A percentile compares a stretch with the other conserved stretches of the same genome.
phyloP scores from a whole-genome alignment of 2,329 filamentous ascomycete genomes.

The Fusarium piperis region DNA sequence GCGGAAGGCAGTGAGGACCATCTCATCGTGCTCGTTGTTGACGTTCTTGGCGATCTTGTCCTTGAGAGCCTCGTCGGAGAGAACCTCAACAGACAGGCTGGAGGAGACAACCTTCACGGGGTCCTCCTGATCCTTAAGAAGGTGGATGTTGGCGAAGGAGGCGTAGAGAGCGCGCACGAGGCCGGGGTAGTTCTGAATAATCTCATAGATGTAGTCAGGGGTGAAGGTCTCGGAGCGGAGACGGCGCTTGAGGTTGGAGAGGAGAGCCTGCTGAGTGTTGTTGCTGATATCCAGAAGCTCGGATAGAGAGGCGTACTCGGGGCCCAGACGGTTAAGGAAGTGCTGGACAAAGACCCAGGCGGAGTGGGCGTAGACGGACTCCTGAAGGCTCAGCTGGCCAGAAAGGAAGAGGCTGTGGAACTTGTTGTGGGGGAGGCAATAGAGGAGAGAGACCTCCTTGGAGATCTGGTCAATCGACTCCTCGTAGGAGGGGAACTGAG shows the following conservation, averaged over 20 bases:
- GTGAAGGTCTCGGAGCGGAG: conserved; percentile 97
- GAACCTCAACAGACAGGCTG: conserved; percentile 70
- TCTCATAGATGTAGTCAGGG: conserved; percentile 96
- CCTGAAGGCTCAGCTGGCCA: conserved; percentile 89
- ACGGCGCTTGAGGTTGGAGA: conserved; percentile 94
- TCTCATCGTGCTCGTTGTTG: conserved; percentile 92
- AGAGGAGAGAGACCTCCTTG: conserved; percentile 96
- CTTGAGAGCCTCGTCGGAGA: conserved; percentile 78
- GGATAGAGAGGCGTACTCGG: conserved; percentile 89
- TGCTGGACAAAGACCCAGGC: conserved; percentile 98
- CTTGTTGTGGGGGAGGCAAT: conserved; percentile 98
- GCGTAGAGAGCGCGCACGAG: conserved; percentile 90
- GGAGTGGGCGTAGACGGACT: conserved; percentile 96
- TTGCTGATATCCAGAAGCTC: conserved; percentile 84
- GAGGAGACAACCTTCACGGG: conserved; percentile 63
- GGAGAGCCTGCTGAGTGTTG: conserved; percentile 83
- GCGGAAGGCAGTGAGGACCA: conserved; percentile 97
- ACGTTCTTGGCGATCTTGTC: conserved; percentile 82
- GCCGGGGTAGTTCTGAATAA: conserved; percentile 89
- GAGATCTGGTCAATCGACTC: conserved; percentile 98
- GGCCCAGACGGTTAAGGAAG: conserved; percentile 93
- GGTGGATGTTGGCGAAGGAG: conserved; percentile 89
- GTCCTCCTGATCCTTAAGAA: conserved; percentile 62
- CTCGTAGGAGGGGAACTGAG: conserved; percentile 80
- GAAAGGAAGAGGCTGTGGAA: conserved; percentile 90